phyloP scores from a whole-genome alignment of 2,329 filamentous ascomycete genomes.

The Colletotrichum melonis region DNA sequence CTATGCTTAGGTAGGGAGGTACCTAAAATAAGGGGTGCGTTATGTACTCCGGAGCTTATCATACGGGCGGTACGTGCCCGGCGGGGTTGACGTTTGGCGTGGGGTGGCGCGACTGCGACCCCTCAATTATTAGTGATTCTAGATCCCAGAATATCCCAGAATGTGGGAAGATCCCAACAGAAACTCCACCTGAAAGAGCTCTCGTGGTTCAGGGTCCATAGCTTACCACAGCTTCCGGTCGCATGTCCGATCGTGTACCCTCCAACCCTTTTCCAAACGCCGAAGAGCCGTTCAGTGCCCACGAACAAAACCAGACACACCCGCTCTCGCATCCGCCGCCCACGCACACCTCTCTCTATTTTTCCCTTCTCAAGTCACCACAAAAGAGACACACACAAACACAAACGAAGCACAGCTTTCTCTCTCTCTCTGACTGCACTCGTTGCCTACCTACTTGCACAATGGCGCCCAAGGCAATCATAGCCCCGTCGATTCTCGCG shows the following conservation, averaged over 20 bases:
- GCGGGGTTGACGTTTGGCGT: conserved; percentile 10
- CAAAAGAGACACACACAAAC: background rate
- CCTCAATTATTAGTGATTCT: conserved; percentile 34
- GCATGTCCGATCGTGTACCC: conserved; percentile 31
- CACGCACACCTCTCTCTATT: conserved; percentile 16
- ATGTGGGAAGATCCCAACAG: conserved; percentile 29
- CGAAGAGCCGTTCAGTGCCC: conserved; percentile 9
- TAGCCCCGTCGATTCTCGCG: conserved; percentile 97
- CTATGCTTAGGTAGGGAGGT: background rate
- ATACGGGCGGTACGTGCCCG: conserved; percentile 27
- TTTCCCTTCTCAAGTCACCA: background rate
- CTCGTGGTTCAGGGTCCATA: conserved; percentile 36
- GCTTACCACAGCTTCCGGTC: conserved; percentile 36
- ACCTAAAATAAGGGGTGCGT: conserved; percentile 7
- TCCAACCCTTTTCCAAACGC: conserved; percentile 20
- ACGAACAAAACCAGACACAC: conserved; percentile 18
- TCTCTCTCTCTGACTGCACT: background rate
- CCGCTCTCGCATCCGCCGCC: conserved; percentile 24
- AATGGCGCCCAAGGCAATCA: conserved; percentile 93
- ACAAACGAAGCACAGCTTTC: background rate
- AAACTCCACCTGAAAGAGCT: conserved; percentile 28
- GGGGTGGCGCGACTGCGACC: conserved; percentile 2
- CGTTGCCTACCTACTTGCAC: background rate
- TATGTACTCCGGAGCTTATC: conserved; percentile 34
- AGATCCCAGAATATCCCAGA: conserved; percentile 34